phyloP scores from a whole-genome alignment of 306 rosid genomes.

The Gillenia trifoliata region DNA sequence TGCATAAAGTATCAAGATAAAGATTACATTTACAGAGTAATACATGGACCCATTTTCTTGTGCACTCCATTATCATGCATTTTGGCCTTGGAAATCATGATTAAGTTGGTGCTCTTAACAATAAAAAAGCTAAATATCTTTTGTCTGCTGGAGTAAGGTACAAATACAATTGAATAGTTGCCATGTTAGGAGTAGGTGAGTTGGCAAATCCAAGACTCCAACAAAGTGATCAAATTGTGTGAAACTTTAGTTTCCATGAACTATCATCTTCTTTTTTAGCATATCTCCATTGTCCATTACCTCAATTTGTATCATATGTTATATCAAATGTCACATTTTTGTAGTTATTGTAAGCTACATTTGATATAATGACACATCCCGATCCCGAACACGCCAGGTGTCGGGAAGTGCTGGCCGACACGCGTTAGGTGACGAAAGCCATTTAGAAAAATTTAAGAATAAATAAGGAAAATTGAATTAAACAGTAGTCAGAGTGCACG shows the following conservation, averaged over 20 bases:
- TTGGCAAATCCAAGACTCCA: constrained; percentile 6
- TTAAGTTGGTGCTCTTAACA: not conserved
- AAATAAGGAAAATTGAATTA: too few relatives aligned
- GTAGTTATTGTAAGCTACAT: not conserved
- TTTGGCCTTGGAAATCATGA: not conserved
- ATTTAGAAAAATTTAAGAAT: too few relatives aligned
- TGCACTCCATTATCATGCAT: not conserved
- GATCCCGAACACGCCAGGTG: too few relatives aligned
- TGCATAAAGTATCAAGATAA: not conserved
- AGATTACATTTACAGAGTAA: not conserved
- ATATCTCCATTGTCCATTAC: not conserved
- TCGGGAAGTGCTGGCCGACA: too few relatives aligned
- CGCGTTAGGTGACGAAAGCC: too few relatives aligned
- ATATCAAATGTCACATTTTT: constrained; percentile 4
- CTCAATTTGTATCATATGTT: not conserved
- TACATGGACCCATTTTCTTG: not conserved
- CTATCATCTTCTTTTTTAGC: not conserved
- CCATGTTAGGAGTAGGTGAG: constrained; percentile 10
- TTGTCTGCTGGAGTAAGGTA: not conserved
- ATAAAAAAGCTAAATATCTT: not conserved
- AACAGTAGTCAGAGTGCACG: too few relatives aligned
- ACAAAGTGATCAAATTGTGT: not conserved
- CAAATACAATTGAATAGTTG: not conserved
- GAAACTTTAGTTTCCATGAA: not conserved
- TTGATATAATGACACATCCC: not conserved